Conservation (phyloP, 768 basidiomycete species). For the Rhodotorula paludigena region DNA sequence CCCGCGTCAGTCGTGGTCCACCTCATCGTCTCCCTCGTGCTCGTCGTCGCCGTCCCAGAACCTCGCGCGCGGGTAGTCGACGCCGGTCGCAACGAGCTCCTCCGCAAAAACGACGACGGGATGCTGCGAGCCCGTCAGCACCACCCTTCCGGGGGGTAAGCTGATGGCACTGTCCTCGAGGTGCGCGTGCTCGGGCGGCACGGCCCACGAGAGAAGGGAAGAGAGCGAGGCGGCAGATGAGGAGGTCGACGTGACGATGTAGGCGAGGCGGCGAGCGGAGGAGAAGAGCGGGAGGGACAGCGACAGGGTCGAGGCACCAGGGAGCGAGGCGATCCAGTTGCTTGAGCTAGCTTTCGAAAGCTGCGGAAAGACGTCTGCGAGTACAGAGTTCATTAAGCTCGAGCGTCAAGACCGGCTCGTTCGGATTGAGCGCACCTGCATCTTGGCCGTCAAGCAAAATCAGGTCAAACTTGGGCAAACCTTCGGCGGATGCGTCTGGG, state of each 20-base stretch:
- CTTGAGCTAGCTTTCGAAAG: too few species aligned
- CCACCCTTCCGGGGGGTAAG: too few species aligned
- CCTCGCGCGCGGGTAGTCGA: too few species aligned
- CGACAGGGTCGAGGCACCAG: conserved; percentile 65
- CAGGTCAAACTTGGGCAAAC: conserved; percentile 79
- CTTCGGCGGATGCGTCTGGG: conserved; percentile 69
- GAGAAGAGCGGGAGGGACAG: conserved; percentile 75
- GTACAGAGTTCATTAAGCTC: not conserved
- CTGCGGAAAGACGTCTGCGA: conserved; percentile 61
- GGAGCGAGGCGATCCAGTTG: conserved; percentile 89
- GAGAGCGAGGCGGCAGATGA: conserved; percentile 63
- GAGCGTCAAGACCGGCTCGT: not conserved
- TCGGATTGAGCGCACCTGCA: conserved; percentile 50
- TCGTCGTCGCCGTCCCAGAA: too few species aligned
- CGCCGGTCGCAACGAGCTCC: too few species aligned
- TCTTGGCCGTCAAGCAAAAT: conserved; percentile 84
- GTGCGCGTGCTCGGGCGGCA: not conserved
- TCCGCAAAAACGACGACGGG: too few species aligned
- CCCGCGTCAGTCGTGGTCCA: too few species aligned
- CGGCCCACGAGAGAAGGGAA: conserved; percentile 62
- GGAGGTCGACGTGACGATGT: not conserved
- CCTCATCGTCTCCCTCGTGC: too few species aligned
- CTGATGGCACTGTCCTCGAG: too few species aligned
- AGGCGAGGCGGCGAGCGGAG: conserved; percentile 59
- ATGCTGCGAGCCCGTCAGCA: too few species aligned